Evolutionary conservation across 202 grass and related monocot genomes (phyloP).

Genomic region (Zizania palustris): DNA sequence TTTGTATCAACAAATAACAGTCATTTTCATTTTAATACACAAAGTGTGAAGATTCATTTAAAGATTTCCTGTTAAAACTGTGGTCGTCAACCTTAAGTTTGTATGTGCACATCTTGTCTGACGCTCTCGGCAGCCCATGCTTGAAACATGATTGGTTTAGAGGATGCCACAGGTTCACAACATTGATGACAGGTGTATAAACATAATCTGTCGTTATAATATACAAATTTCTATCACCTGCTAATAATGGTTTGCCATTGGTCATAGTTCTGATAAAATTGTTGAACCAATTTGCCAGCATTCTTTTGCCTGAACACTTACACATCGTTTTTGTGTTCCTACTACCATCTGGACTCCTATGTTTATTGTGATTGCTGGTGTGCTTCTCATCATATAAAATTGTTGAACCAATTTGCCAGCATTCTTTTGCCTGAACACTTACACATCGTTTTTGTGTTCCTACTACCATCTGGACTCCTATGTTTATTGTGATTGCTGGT

Average conservation of each 20-base stretch:
- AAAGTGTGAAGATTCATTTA: neutral
- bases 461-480: neutral
- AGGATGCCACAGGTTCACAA: constrained; percentile 16
- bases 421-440: neutral
- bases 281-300: neutral
- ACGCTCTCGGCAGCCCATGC: neutral
- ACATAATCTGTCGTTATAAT: constrained; percentile 1
- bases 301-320: neutral
- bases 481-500: constrained; percentile 19
- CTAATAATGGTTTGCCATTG: constrained; percentile 13
- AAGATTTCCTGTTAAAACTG: neutral
- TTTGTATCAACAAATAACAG: neutral
- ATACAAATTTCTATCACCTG: neutral
- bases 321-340: neutral
- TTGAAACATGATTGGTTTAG: neutral
- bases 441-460: neutral
- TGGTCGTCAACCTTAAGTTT: constrained; percentile 21
- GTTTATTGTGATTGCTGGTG: constrained; percentile 17
- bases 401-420: neutral
- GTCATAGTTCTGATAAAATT: neutral
- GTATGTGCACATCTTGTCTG: neutral
- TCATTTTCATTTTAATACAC: neutral
- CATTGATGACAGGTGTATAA: neutral
- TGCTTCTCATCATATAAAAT: constrained; percentile 1
- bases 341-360: neutral